phyloP scores from a whole-genome alignment of 768 basidiomycete species.

The Heimioporus sp. region DNA sequence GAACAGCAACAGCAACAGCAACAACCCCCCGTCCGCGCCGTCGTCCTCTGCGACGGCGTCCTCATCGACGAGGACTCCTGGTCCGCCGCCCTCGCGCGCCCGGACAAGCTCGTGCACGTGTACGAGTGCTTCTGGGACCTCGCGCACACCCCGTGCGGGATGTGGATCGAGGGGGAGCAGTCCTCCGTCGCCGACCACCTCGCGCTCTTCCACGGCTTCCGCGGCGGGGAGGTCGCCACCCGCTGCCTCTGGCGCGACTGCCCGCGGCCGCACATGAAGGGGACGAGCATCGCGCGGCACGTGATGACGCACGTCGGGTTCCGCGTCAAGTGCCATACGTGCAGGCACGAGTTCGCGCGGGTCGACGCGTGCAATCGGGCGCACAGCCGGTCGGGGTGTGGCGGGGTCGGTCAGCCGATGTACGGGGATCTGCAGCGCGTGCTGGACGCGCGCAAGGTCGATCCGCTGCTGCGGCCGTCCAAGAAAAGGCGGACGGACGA shows the following conservation, averaged over 20 bases:
- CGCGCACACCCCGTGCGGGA: constrained; percentile 23
- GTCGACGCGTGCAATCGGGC: constrained; percentile 35
- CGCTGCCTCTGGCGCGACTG: constrained; percentile 33
- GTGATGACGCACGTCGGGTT: constrained; percentile 33
- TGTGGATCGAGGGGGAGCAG: constrained; percentile 36
- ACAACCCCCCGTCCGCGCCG: constrained; percentile 9
- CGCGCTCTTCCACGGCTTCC: constrained; percentile 29
- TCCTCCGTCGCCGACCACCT: constrained; percentile 32
- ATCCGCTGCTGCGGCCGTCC: constrained; percentile 13
- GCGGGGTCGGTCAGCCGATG: constrained; percentile 30
- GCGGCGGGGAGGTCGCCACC: constrained; percentile 29
- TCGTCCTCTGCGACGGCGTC: constrained; percentile 26
- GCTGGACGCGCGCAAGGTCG: constrained; percentile 29
- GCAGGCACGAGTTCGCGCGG: constrained; percentile 32
- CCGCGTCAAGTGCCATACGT: constrained; percentile 28
- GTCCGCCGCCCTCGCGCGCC: constrained; percentile 19
- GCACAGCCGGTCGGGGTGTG: constrained; percentile 30
- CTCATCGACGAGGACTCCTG: constrained; percentile 29
- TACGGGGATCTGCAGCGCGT: constrained; percentile 27
- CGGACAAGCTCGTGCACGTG: constrained; percentile 25
- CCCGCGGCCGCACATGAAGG: constrained; percentile 27
- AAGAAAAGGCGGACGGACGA: constrained; percentile 34
- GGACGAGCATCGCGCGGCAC: constrained; percentile 32
- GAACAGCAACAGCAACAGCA: background rate
- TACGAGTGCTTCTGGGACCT: constrained; percentile 32